Conservation (phyloP, 306 rosid genomes). For the Gleditsia sinensis region DNA sequence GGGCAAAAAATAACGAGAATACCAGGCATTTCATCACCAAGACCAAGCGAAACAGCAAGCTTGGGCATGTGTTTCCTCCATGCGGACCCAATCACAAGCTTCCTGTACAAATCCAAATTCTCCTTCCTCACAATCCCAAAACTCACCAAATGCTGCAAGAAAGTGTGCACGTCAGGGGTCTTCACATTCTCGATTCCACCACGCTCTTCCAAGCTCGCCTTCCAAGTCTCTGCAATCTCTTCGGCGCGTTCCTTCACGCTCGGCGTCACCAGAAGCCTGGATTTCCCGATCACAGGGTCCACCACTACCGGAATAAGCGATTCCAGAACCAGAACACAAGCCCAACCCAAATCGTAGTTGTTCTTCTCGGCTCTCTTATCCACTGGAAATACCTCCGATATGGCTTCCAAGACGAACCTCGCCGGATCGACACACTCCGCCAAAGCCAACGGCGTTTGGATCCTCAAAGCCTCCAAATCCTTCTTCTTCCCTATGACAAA, state of each 20-base stretch:
- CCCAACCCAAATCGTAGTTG: conserved; percentile 87
- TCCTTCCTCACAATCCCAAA: conserved; percentile 81
- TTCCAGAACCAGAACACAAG: conserved; percentile 86
- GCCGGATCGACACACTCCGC: conserved; percentile 89
- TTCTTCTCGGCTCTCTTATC: conserved; percentile 70
- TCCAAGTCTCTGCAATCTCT: conserved; percentile 89
- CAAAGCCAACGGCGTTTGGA: conserved; percentile 69
- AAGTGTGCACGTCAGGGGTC: conserved; percentile 93
- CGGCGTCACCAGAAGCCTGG: conserved; percentile 89
- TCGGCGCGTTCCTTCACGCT: conserved; percentile 67
- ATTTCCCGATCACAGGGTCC: conserved; percentile 82
- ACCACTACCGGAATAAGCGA: conserved; percentile 79
- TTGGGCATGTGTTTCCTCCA: conserved; percentile 99
- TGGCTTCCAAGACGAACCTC: conserved; percentile 80
- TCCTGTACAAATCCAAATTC: conserved; percentile 72
- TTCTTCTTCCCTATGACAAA: conserved; percentile 78
- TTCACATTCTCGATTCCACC: conserved; percentile 91
- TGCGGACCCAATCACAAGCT: conserved; percentile 94
- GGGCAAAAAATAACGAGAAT: neutral
- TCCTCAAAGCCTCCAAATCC: conserved; percentile 73
- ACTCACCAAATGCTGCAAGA: conserved; percentile 95
- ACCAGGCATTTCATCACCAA: conserved; percentile 93
- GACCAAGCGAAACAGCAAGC: conserved; percentile 94
- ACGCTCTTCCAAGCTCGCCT: conserved; percentile 83
- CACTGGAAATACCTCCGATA: conserved; percentile 90